Conservation (phyloP, 2,329 filamentous ascomycete genomes). For the Pseudocercospora crystallina region DNA sequence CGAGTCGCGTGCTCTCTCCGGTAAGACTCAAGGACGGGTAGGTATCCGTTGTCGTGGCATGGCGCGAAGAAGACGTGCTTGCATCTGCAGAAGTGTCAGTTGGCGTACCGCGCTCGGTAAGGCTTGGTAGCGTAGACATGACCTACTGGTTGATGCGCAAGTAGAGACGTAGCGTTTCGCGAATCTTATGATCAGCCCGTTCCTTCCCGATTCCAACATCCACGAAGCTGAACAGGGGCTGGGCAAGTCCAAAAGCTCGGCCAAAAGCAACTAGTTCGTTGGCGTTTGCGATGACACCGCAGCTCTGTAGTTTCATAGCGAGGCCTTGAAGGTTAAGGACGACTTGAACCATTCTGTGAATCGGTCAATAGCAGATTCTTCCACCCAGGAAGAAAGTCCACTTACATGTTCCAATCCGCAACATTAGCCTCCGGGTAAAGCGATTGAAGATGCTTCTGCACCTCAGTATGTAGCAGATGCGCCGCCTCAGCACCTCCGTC, state of each 20-base stretch:
- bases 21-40: conserved; percentile 47
- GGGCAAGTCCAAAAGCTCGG: conserved; percentile 45
- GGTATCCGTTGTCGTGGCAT: conserved; percentile 48
- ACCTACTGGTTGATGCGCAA: conserved; percentile 42
- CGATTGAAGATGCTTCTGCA: conserved; percentile 43
- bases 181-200: conserved; percentile 47
- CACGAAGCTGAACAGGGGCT: conserved; percentile 48
- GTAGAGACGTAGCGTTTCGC: conserved; percentile 49
- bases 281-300: conserved; percentile 41
- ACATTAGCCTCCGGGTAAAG: conserved; percentile 41
- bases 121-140: conserved; percentile 17
- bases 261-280: conserved; percentile 45
- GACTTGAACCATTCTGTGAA: conserved; percentile 43
- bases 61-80: conserved; percentile 49
- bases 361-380: background rate
- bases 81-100: conserved; percentile 26
- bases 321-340: conserved; percentile 50
- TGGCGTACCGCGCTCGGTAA: too few species aligned
- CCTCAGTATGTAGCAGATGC: conserved; percentile 42
- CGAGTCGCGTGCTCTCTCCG: conserved; percentile 42
- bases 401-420: conserved; percentile 42
- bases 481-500: conserved; percentile 51
- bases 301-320: conserved; percentile 41
- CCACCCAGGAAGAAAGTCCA: background rate
- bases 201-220: conserved; percentile 51